phyloP scores from a whole-genome alignment of 1,139 yeast genomes.

The Nakaseomyces uthaithaninus region DNA sequence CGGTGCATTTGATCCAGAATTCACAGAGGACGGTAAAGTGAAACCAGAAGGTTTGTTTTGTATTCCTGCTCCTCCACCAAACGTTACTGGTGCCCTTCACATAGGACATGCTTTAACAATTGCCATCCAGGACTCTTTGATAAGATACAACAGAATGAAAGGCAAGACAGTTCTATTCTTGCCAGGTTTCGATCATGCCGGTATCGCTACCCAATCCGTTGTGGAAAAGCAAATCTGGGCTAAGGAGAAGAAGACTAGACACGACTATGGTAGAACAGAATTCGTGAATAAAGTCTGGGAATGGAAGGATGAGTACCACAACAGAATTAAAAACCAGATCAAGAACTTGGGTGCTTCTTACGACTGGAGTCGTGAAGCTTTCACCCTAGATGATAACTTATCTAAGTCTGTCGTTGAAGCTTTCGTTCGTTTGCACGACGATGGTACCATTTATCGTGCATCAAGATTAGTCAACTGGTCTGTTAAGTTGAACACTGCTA shows the following conservation, averaged over 20 bases:
- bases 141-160: slow-evolving; percentile 93
- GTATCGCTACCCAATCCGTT: slow-evolving; percentile 97
- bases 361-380: slow-evolving; percentile 92
- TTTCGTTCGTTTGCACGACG: slow-evolving; percentile 84
- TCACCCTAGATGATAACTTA: slow-evolving; percentile 76
- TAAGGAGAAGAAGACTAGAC: slow-evolving; percentile 80
- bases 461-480: slow-evolving; percentile 95
- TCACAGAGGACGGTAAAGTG: slow-evolving; percentile 60
- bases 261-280: slow-evolving; percentile 88
- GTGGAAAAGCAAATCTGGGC: slow-evolving; percentile 96
- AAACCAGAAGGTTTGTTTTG: slow-evolving; percentile 80
- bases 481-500: slow-evolving; percentile 85
- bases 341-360: slow-evolving; percentile 90
- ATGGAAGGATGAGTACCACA: slow-evolving; percentile 94
- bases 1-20: slow-evolving; percentile 84
- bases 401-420: slow-evolving; percentile 83
- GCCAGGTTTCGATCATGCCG: slow-evolving; percentile 99
- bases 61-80: slow-evolving; percentile 98
- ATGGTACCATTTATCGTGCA: slow-evolving; percentile 93
- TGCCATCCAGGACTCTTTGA: slow-evolving; percentile 86
- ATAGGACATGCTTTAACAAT: slow-evolving; percentile 98
- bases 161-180: slow-evolving; percentile 88
- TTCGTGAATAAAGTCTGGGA: slow-evolving; percentile 90
- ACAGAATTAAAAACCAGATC: slow-evolving; percentile 75
- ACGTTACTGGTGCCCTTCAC: slow-evolving; percentile 96